These are phyloP conservation scores for Boletus subparvulus DNA, from an alignment of 768 basidiomycete genomes.

Conservation along the genomic window DNA sequence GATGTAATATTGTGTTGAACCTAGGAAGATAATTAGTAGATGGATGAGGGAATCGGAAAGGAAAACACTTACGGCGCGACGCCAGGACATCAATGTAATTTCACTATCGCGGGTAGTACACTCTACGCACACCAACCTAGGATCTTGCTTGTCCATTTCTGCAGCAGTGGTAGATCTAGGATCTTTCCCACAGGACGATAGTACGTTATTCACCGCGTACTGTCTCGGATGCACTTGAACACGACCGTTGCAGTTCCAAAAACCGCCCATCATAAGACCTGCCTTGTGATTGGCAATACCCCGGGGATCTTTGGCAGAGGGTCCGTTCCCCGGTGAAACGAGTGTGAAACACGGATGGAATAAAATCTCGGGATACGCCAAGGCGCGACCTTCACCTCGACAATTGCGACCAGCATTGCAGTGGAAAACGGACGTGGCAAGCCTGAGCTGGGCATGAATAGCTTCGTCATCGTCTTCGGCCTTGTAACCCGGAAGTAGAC, in stretches of 20 bases:
- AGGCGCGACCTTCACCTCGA: conserved; percentile 10
- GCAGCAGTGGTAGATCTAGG: conserved; percentile 20
- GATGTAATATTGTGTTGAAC: conserved; percentile 16
- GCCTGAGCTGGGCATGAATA: conserved; percentile 22
- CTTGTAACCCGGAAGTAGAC: conserved; percentile 24
- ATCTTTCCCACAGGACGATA: conserved; percentile 24
- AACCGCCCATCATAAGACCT: conserved; percentile 22
- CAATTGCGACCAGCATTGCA: conserved; percentile 19
- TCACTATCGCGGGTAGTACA: conserved; percentile 11
- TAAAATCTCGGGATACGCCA: conserved; percentile 28
- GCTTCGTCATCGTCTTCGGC: conserved; percentile 16
- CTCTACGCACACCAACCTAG: conserved; percentile 17
- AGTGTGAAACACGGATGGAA: conserved; percentile 29
- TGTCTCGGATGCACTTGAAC: conserved; percentile 23
- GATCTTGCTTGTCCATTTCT: conserved; percentile 28
- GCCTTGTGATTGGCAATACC: conserved; percentile 24
- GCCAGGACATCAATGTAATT: conserved; percentile 24
- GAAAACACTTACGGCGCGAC: conserved; percentile 18
- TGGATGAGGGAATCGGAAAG: neutral
- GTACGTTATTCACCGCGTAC: conserved; percentile 10
- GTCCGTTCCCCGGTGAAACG: conserved; percentile 2
- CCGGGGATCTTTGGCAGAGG: conserved; percentile 20
- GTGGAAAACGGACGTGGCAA: conserved; percentile 30
- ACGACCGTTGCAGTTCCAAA: conserved; percentile 22
- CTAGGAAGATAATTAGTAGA: conserved; percentile 7